A percentile compares a stretch with the other conserved stretches of the same genome.
These are phyloP conservation scores for Gossypium ekmanianum DNA, from an alignment of 345 rosid genomes.

Conservation along the genomic window DNA sequence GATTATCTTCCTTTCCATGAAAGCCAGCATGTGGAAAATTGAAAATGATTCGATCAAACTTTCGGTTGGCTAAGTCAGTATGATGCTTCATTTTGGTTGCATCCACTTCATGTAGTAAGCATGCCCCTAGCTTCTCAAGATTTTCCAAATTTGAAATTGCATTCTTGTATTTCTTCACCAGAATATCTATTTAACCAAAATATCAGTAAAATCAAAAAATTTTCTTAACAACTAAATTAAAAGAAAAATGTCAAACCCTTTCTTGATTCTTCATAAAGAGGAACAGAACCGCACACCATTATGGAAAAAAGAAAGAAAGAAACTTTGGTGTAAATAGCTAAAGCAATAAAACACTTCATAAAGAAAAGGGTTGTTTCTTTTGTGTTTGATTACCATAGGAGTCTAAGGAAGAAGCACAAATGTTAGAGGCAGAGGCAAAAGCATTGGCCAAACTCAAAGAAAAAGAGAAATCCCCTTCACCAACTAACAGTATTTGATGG, in stretches of 20 bases:
- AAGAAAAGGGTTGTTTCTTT: background rate
- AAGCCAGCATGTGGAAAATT: slow-evolving; percentile 70
- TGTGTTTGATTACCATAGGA: slow-evolving; percentile 28
- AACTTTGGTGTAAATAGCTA: background rate
- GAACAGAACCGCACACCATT: background rate
- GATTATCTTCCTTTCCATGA: slow-evolving; percentile 34
- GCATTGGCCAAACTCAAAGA: slow-evolving; percentile 1
- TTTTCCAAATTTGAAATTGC: slow-evolving; percentile 38
- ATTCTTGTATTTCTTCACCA: slow-evolving; percentile 35
- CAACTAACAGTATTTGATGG: background rate
- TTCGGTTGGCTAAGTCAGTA: slow-evolving; percentile 28
- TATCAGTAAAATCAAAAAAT: background rate
- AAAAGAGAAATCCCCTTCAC: background rate
- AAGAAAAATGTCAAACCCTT: background rate
- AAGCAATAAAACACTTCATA: background rate
- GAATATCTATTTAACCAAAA: slow-evolving; percentile 23
- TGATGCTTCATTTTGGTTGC: slow-evolving; percentile 40
- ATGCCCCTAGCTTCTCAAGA: slow-evolving; percentile 40
- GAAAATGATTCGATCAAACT: slow-evolving; percentile 46
- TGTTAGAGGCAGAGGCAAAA: slow-evolving; percentile 20
- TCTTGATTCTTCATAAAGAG: background rate
- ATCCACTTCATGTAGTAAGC: slow-evolving; percentile 46
- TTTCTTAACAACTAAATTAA: too few species aligned
- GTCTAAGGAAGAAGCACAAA: slow-evolving; percentile 56
- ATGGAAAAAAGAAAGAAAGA: background rate